Conservation (phyloP, 2,329 filamentous ascomycete species). For the Penicillium brasilianum region DNA sequence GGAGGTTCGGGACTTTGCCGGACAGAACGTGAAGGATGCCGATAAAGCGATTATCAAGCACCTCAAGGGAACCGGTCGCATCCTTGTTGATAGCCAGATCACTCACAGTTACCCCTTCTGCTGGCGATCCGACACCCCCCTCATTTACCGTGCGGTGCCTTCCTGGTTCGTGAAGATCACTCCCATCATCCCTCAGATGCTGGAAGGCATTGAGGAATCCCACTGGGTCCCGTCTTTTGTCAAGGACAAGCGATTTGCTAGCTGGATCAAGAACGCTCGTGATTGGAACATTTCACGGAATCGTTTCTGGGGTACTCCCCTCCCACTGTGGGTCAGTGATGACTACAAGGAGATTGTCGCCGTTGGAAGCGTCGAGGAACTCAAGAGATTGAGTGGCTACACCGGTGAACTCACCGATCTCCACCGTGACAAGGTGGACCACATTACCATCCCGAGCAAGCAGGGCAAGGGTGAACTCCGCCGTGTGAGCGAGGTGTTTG, state of each 20-base stretch:
- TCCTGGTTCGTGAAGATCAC: conserved; percentile 94
- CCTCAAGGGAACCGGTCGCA: conserved; percentile 74
- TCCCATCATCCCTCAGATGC: conserved; percentile 81
- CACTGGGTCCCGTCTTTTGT: conserved; percentile 92
- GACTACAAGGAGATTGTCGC: conserved; percentile 87
- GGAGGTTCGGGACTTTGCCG: conserved; percentile 78
- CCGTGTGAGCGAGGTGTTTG: conserved; percentile 86
- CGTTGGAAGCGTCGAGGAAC: conserved; percentile 80
- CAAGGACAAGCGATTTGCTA: conserved; percentile 88
- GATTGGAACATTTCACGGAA: conserved; percentile 97
- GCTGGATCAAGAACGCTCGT: conserved; percentile 87
- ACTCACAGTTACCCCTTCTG: conserved; percentile 94
- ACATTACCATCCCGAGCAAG: conserved; percentile 91
- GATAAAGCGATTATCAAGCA: conserved; percentile 93
- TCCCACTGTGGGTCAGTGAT: conserved; percentile 90
- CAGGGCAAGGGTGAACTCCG: conserved; percentile 82
- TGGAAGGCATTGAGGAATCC: conserved; percentile 85
- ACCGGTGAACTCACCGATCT: conserved; percentile 81
- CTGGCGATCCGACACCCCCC: conserved; percentile 89
- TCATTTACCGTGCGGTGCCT: conserved; percentile 90
- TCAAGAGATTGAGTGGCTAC: conserved; percentile 85
- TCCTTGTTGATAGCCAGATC: conserved; percentile 85
- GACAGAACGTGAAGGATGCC: conserved; percentile 87
- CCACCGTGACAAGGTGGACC: conserved; percentile 89
- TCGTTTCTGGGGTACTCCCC: conserved; percentile 92